Evolutionary conservation across 1,139 yeast genomes (phyloP).

Genomic region (Protomyces inundatus): DNA sequence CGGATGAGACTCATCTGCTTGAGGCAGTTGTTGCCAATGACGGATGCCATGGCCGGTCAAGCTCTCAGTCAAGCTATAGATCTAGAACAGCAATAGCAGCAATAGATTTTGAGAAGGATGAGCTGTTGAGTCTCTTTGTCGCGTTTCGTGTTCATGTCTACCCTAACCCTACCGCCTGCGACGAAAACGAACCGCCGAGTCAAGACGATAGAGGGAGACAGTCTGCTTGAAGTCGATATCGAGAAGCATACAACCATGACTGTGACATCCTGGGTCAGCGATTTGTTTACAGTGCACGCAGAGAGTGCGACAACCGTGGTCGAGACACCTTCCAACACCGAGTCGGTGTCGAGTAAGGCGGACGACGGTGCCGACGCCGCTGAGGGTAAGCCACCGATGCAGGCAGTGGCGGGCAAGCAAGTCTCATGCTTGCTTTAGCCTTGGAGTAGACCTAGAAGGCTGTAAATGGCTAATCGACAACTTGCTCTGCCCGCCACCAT

Average conservation of each 20-base stretch:
- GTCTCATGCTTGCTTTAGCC: too few relatives aligned
- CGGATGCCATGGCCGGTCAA: background rate
- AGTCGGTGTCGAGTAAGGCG: slow-evolving; percentile 13
- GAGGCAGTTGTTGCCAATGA: slow-evolving; percentile 21
- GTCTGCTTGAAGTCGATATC: too few relatives aligned
- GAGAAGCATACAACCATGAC: background rate
- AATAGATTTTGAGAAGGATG: too few relatives aligned
- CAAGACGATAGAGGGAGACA: background rate
- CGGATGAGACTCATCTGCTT: slow-evolving; percentile 12
- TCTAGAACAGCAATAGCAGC: background rate
- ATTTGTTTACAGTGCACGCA: slow-evolving; percentile 21
- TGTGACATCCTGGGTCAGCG: slow-evolving; percentile 16
- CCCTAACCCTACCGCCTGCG: background rate
- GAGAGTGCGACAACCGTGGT: slow-evolving; percentile 17
- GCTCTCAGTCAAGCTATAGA: too few relatives aligned
- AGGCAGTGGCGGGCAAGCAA: too few relatives aligned
- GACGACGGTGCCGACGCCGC: slow-evolving; percentile 2
- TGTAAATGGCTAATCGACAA: too few relatives aligned
- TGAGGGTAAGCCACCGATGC: background rate
- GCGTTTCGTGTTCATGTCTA: background rate
- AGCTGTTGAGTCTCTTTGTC: background rate
- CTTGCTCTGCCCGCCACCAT: too few relatives aligned
- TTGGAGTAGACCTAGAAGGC: too few relatives aligned
- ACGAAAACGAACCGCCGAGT: too few relatives aligned
- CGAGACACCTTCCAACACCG: slow-evolving; percentile 20